Evolutionary conservation across 2,329 filamentous ascomycete species (phyloP).

Genomic region (Colletotrichum chlorophyti): DNA sequence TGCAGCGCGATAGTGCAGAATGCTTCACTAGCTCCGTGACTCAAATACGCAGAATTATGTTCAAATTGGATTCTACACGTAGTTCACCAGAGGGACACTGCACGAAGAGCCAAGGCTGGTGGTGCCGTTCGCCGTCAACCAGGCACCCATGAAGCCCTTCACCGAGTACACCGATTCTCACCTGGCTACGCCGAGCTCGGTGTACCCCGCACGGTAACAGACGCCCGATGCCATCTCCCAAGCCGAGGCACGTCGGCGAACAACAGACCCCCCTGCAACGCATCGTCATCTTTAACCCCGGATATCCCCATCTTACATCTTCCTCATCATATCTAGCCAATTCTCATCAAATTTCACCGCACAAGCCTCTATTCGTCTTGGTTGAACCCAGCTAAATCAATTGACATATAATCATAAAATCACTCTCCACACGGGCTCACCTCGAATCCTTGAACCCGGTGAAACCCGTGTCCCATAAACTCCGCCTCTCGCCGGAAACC

Average conservation of each 20-base stretch:
- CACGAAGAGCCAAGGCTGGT: too few relatives aligned
- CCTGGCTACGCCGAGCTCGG: constrained; percentile 4
- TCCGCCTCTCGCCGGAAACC: not conserved
- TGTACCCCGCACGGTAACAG: constrained; percentile 10
- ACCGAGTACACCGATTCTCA: too few relatives aligned
- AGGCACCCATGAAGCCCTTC: too few relatives aligned
- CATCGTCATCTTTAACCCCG: not conserved
- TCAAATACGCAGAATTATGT: too few relatives aligned
- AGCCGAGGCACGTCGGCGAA: constrained; percentile 11
- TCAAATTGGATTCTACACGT: too few relatives aligned
- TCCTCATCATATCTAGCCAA: not conserved
- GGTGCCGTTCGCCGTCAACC: too few relatives aligned
- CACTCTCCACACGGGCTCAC: not conserved
- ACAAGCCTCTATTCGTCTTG: too few relatives aligned
- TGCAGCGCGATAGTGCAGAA: too few relatives aligned
- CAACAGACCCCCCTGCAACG: not conserved
- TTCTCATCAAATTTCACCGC: not conserved
- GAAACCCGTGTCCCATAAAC: not conserved
- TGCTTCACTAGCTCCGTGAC: too few relatives aligned
- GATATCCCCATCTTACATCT: not conserved
- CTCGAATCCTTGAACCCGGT: not conserved
- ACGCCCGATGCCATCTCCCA: not conserved
- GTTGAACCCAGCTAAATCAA: not conserved
- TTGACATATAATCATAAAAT: not conserved
- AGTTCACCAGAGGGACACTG: too few relatives aligned